Conservation (phyloP, 768 basidiomycete genomes). For the Boletus coccyginus region DNA sequence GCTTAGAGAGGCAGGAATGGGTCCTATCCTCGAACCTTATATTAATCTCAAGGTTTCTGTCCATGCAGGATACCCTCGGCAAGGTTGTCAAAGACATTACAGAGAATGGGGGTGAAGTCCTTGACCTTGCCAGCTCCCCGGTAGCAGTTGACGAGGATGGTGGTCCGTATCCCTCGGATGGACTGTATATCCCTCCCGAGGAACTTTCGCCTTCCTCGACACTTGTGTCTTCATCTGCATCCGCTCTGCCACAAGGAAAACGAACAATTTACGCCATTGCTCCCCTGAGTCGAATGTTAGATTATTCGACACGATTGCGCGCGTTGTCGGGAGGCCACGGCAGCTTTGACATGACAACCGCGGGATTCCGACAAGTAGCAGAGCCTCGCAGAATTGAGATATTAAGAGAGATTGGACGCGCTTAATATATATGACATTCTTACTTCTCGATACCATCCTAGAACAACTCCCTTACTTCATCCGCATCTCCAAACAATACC, state of each 20-base stretch:
- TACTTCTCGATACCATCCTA: constrained; percentile 15
- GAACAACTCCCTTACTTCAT: constrained; percentile 65
- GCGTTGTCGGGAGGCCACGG: constrained; percentile 84
- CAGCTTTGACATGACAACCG: constrained; percentile 71
- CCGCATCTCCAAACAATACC: constrained; percentile 79
- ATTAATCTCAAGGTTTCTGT: constrained; percentile 67
- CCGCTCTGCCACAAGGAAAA: constrained; percentile 42
- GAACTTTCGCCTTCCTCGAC: constrained; percentile 71
- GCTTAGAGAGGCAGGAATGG: constrained; percentile 61
- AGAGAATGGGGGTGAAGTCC: constrained; percentile 76
- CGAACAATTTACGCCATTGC: constrained; percentile 70
- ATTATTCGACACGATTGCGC: constrained; percentile 75
- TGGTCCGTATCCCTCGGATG: constrained; percentile 52
- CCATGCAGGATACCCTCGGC: constrained; percentile 63
- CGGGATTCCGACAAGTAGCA: constrained; percentile 72
- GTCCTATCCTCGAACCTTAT: constrained; percentile 78
- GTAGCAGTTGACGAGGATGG: constrained; percentile 38
- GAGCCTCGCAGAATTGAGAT: constrained; percentile 66
- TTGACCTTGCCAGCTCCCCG: constrained; percentile 50
- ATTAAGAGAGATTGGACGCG: constrained; percentile 73
- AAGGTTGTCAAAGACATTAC: constrained; percentile 83
- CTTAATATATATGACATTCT: constrained; percentile 33
- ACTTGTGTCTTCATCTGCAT: constrained; percentile 27
- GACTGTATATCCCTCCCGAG: constrained; percentile 71
- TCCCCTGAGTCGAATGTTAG: constrained; percentile 78